Conservation (phyloP, 2,329 filamentous ascomycete species). For the Sporothrix phasma region DNA sequence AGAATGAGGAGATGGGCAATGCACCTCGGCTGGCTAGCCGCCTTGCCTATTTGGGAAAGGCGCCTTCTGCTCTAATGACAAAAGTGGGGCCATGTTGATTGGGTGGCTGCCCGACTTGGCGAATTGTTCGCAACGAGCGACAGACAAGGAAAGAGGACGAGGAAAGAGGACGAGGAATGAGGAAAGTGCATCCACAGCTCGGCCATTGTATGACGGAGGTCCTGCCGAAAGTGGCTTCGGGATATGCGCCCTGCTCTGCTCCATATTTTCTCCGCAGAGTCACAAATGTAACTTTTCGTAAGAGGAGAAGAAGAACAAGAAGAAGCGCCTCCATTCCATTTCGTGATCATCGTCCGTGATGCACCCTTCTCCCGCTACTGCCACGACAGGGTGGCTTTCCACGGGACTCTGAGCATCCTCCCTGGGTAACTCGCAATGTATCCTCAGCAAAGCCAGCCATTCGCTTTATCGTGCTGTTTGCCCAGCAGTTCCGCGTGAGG, state of each 20-base stretch:
- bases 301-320: background rate
- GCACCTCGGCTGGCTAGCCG: slow-evolving; percentile 10
- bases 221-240: background rate
- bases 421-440: background rate
- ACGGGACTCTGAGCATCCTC: background rate
- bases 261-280: slow-evolving; percentile 1
- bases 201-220: background rate
- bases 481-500: background rate
- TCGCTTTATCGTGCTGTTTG: background rate
- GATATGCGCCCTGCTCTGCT: background rate
- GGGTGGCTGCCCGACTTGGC: background rate
- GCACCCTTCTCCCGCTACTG: background rate
- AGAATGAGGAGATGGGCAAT: slow-evolving; percentile 1
- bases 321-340: slow-evolving; percentile 1
- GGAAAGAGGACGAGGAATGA: background rate
- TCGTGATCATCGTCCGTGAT: slow-evolving; percentile 7
- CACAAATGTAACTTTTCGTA: background rate
- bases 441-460: background rate
- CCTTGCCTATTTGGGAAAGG: background rate
- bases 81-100: background rate
- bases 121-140: background rate
- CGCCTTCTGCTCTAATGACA: slow-evolving; percentile 3
- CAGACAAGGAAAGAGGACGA: too few relatives aligned
- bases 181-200: background rate
- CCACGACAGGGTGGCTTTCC: background rate